Conservation (phyloP, 345 rosid genomes). For the Mercurialis annua region DNA sequence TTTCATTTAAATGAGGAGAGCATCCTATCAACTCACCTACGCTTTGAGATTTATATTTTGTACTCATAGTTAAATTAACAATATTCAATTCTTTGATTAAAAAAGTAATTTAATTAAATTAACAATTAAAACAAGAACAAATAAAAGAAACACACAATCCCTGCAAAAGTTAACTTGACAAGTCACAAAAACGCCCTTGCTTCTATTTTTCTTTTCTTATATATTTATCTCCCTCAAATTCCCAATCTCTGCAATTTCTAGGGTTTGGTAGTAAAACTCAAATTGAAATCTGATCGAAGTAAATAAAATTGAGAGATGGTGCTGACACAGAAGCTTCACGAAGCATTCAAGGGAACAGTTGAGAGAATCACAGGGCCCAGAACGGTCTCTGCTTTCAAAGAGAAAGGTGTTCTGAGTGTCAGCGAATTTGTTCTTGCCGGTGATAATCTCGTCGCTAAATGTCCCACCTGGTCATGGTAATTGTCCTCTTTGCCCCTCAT, state of each 20-base stretch:
- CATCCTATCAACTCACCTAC: no score
- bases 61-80: no score
- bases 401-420: slow-evolving; percentile 97
- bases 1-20: no score
- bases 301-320: slow-evolving; percentile 35
- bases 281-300: not conserved
- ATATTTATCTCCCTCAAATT: no score
- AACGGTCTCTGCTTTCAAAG: slow-evolving; percentile 93
- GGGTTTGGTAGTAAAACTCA: slow-evolving; percentile 4
- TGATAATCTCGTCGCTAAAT: slow-evolving; percentile 93
- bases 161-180: not conserved
- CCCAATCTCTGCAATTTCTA: slow-evolving; percentile 2
- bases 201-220: slow-evolving; percentile 2
- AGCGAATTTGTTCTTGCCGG: slow-evolving; percentile 87
- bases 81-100: no score
- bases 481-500: not conserved
- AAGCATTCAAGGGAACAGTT: slow-evolving; percentile 88
- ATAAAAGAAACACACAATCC: not conserved
- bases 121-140: not conserved
- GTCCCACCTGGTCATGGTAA: slow-evolving; percentile 99
- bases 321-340: slow-evolving; percentile 75
- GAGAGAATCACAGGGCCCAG: slow-evolving; percentile 90
- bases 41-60: no score
- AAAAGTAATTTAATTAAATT: not conserved
- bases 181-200: not conserved